phyloP scores from a whole-genome alignment of 495 filamentous ascomycete genomes.

The Pyrenula massariospora region DNA sequence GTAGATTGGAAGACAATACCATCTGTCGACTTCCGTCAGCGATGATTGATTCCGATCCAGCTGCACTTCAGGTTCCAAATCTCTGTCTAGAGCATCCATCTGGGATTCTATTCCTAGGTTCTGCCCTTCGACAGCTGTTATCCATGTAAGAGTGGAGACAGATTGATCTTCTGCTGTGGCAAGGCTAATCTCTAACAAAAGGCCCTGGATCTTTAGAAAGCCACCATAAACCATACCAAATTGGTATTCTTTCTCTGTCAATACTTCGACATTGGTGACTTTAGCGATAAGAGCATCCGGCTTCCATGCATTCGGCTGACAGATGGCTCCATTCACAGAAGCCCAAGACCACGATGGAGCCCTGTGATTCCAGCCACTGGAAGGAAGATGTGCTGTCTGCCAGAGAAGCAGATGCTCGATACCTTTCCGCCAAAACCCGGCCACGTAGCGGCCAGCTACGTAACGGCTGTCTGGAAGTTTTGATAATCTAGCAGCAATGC shows the following conservation, averaged over 20 bases:
- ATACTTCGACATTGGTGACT: not conserved
- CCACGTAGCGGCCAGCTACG: constrained; percentile 3
- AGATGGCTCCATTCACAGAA: constrained; percentile 4
- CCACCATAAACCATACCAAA: not conserved
- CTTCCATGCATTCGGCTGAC: not conserved
- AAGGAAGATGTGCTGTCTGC: constrained; percentile 1
- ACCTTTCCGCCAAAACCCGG: constrained; percentile 3
- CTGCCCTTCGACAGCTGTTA: not conserved
- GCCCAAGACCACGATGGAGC: constrained; percentile 14
- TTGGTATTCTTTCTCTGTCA: not conserved
- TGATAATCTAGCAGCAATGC: constrained; percentile 8
- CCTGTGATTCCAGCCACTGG: not conserved
- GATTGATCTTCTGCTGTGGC: not conserved
- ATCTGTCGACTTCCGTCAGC: not conserved
- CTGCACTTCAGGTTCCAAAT: not conserved
- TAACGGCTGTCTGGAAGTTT: not conserved
- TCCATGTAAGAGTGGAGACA: not conserved
- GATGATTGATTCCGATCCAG: not conserved
- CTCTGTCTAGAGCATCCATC: not conserved
- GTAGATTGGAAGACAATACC: not conserved
- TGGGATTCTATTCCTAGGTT: not conserved
- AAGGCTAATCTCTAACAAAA: not conserved
- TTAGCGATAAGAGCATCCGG: not conserved
- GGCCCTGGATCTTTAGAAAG: not conserved
- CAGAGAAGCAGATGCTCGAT: not conserved